These are phyloP conservation scores for Ustanciosporium gigantosporum DNA, from an alignment of 1,284 basidiomycete species.

Conservation along the genomic window DNA sequence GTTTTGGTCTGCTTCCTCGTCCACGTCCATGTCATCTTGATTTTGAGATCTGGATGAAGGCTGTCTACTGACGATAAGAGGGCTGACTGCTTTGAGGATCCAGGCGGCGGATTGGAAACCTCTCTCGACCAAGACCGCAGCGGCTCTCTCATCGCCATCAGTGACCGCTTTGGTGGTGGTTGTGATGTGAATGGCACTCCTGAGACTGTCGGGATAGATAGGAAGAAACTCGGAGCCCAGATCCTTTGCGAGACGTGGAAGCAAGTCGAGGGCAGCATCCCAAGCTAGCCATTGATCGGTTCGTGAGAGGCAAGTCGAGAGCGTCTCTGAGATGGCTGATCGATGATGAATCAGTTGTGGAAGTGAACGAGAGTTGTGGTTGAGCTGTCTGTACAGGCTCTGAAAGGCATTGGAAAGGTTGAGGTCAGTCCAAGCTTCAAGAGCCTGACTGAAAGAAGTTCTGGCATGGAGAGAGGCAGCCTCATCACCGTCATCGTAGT, in stretches of 20 bases:
- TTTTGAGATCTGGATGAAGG: neutral
- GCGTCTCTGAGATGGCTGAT: slow-evolving; percentile 21
- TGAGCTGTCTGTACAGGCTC: slow-evolving; percentile 34
- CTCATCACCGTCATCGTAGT: slow-evolving; percentile 7
- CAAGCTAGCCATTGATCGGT: slow-evolving; percentile 46
- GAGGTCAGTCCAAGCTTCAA: slow-evolving; percentile 56
- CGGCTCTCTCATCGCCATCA: slow-evolving; percentile 51
- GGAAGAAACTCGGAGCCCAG: slow-evolving; percentile 56
- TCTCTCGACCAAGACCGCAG: slow-evolving; percentile 55
- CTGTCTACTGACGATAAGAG: slow-evolving; percentile 44
- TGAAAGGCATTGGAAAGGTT: slow-evolving; percentile 57
- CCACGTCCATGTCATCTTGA: slow-evolving; percentile 1
- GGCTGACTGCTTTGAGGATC: slow-evolving; percentile 50
- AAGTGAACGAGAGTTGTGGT: slow-evolving; percentile 43
- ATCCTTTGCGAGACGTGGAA: slow-evolving; percentile 58
- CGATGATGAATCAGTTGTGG: slow-evolving; percentile 57
- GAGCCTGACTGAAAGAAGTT: slow-evolving; percentile 46
- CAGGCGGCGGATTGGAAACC: slow-evolving; percentile 56
- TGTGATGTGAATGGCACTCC: slow-evolving; percentile 48
- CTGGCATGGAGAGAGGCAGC: slow-evolving; percentile 36
- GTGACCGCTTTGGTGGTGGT: slow-evolving; percentile 49
- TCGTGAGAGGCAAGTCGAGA: slow-evolving; percentile 21
- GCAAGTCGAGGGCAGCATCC: slow-evolving; percentile 56
- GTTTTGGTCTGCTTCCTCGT: neutral
- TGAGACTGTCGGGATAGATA: slow-evolving; percentile 47